Percentiles rank a stretch among this genome's conserved stretches.
These are phyloP conservation scores for Lasiosphaeria miniovina DNA, from an alignment of 495 filamentous ascomycete species.

Conservation along the genomic window DNA sequence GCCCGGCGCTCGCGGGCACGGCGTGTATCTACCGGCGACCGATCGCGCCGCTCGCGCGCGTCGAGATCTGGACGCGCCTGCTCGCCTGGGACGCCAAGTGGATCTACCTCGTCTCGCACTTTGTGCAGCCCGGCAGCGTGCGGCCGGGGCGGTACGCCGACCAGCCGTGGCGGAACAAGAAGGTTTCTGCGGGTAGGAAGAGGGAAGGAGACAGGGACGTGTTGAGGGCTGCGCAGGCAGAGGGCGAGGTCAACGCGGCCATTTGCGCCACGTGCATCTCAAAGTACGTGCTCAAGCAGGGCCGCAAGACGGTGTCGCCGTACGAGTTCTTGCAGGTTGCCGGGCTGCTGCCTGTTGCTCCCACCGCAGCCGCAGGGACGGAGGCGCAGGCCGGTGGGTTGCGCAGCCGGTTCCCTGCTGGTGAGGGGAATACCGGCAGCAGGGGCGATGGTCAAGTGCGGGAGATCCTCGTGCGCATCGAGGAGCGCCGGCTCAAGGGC, in stretches of 20 bases:
- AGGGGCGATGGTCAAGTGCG: not conserved
- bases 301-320: not conserved
- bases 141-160: conserved; percentile 28
- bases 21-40: conserved; percentile 65
- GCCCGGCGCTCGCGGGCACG: conserved; percentile 31
- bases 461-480: too few relatives aligned
- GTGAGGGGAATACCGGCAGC: too few relatives aligned
- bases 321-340: not conserved
- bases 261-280: not conserved
- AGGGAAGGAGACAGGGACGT: not conserved
- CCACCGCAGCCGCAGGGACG: not conserved
- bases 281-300: not conserved
- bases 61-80: conserved; percentile 65
- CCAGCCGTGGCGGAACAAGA: not conserved
- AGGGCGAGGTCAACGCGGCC: not conserved
- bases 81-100: conserved; percentile 81
- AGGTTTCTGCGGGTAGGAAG: too few relatives aligned
- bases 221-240: not conserved
- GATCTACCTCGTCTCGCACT: conserved; percentile 72
- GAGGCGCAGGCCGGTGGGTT: not conserved
- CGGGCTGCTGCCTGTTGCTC: not conserved
- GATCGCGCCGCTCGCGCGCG: conserved; percentile 62
- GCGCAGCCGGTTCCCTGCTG: too few relatives aligned
- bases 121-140: conserved; percentile 55
- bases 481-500: not conserved